A percentile compares a stretch with the other conserved stretches of the same genome.
These are phyloP conservation scores for Tilletia walkeri DNA, from an alignment of 1,284 basidiomycete species.

Conservation along the genomic window DNA sequence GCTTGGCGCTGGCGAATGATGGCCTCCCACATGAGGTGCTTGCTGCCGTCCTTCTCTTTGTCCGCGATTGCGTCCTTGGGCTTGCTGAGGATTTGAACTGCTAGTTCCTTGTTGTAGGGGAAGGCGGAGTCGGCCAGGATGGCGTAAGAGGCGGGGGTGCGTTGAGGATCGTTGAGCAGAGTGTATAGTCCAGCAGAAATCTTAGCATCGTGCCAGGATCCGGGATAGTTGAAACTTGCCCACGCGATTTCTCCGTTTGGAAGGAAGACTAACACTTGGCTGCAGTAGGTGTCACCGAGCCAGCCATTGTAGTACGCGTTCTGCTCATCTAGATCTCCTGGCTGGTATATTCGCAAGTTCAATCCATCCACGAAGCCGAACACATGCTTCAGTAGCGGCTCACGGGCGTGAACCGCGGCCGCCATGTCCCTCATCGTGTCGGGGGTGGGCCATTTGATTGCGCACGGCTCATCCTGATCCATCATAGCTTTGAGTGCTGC, in stretches of 20 bases:
- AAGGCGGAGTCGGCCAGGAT: neutral
- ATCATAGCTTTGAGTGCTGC: neutral
- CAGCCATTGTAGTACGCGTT: too few relatives aligned
- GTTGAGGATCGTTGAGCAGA: neutral
- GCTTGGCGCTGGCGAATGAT: neutral
- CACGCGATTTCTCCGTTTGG: neutral
- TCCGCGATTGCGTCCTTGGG: neutral
- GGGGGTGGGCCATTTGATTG: neutral
- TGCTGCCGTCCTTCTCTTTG: neutral
- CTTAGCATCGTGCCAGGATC: neutral
- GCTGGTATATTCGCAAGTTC: neutral
- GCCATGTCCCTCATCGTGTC: neutral
- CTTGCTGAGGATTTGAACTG: neutral
- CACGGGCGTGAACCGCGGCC: neutral
- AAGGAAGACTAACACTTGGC: neutral
- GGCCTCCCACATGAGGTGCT: neutral
- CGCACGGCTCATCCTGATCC: neutral
- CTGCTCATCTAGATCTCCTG: neutral
- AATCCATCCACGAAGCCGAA: slow-evolving; percentile 3
- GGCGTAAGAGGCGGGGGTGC: neutral
- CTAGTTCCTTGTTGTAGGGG: neutral
- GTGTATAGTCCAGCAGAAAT: neutral
- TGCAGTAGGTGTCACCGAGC: neutral
- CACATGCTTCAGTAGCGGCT: neutral
- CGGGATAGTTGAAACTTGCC: neutral